These are phyloP conservation scores for Termitomyces bulborhizus DNA, from an alignment of 768 basidiomycete genomes.

Conservation along the genomic window DNA sequence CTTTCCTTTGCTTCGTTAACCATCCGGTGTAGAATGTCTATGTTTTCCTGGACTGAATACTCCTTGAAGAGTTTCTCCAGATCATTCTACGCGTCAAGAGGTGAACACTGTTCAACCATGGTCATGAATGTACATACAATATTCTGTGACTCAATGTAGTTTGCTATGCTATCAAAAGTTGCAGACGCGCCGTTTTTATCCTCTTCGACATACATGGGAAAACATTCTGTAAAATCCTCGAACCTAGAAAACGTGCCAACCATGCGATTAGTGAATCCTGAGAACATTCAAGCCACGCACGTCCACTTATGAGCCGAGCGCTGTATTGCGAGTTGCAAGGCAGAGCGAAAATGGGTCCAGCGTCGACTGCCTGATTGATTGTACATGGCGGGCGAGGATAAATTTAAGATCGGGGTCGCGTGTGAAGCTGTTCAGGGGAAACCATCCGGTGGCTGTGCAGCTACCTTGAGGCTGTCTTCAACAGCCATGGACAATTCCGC, in stretches of 20 bases:
- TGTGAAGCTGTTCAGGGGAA: too few species aligned
- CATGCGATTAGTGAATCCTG: background rate
- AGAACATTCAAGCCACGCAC: slow-evolving; percentile 21
- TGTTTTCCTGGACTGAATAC: slow-evolving; percentile 60
- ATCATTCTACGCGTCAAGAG: slow-evolving; percentile 38
- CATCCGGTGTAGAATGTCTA: slow-evolving; percentile 65
- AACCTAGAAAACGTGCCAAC: slow-evolving; percentile 28
- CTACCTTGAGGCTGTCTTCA: slow-evolving; percentile 2
- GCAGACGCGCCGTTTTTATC: slow-evolving; percentile 56
- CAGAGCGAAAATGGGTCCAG: slow-evolving; percentile 52
- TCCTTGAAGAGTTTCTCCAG: slow-evolving; percentile 66
- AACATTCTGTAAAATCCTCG: slow-evolving; percentile 60
- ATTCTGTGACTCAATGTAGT: slow-evolving; percentile 66
- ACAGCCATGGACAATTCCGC: slow-evolving; percentile 20
- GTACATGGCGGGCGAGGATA: slow-evolving; percentile 25
- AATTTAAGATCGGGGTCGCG: background rate
- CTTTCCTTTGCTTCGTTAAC: slow-evolving; percentile 61
- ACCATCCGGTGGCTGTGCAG: slow-evolving; percentile 15
- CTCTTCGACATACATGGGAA: slow-evolving; percentile 59
- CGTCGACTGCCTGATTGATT: slow-evolving; percentile 44
- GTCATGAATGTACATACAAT: slow-evolving; percentile 27
- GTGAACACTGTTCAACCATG: background rate
- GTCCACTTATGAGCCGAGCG: slow-evolving; percentile 55
- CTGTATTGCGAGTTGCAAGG: slow-evolving; percentile 49
- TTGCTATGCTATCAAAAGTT: slow-evolving; percentile 60